A percentile compares a stretch with the other conserved stretches of the same genome.
phyloP scores from a whole-genome alignment of 805 yeast genomes.

The Clavispora carvajalis region DNA sequence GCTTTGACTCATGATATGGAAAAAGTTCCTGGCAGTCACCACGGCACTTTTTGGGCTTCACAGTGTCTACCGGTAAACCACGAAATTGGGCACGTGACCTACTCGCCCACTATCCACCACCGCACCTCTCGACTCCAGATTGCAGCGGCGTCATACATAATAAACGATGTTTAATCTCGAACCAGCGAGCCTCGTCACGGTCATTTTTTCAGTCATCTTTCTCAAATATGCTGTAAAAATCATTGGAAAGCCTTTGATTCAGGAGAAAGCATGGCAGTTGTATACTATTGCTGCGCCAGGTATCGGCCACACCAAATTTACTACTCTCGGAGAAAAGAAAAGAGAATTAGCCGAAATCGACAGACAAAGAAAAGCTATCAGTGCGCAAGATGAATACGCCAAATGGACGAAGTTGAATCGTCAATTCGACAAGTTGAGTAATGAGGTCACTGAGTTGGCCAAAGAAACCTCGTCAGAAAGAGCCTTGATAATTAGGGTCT shows the following conservation, averaged over 20 bases:
- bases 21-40: no score
- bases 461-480: slow-evolving; percentile 33
- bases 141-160: no score
- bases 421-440: slow-evolving; percentile 50
- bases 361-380: slow-evolving; percentile 52
- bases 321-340: slow-evolving; percentile 22
- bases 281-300: slow-evolving; percentile 30
- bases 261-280: slow-evolving; percentile 34
- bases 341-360: slow-evolving; percentile 43
- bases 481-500: slow-evolving; percentile 24
- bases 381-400: slow-evolving; percentile 93
- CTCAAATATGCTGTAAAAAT: slow-evolving; percentile 23
- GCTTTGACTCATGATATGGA: no score
- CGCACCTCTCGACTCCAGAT: no score
- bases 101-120: background rate
- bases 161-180: slow-evolving; percentile 29
- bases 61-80: no score
- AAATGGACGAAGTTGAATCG: slow-evolving; percentile 92
- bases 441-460: slow-evolving; percentile 44
- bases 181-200: slow-evolving; percentile 33
- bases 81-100: background rate
- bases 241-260: slow-evolving; percentile 31
- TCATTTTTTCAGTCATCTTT: slow-evolving; percentile 19
- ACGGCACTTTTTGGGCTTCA: no score
- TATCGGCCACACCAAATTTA: slow-evolving; percentile 28